Evolutionary conservation across 2,329 filamentous ascomycete species (phyloP).

Genomic region (Penicillium crustosum): DNA sequence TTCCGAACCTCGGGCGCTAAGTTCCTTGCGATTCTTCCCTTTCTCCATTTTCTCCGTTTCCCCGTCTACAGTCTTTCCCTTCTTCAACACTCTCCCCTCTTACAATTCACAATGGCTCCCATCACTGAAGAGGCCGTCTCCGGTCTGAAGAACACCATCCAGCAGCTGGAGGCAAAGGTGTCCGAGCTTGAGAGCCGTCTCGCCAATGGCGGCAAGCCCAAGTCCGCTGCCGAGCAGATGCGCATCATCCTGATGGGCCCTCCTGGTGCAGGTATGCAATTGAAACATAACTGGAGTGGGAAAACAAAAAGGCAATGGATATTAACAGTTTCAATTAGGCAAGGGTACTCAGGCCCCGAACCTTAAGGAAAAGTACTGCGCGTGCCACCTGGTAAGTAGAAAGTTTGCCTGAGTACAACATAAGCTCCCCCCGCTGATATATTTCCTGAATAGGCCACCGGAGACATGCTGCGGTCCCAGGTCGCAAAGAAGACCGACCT

Average conservation of each 20-base stretch:
- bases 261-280: constrained; percentile 78
- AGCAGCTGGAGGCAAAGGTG: constrained; percentile 81
- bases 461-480: constrained; percentile 98
- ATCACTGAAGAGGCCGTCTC: constrained; percentile 78
- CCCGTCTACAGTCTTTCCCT: constrained; percentile 15
- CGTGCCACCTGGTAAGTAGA: constrained; percentile 84
- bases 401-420: not conserved
- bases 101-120: constrained; percentile 70
- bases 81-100: constrained; percentile 21
- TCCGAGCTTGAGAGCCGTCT: constrained; percentile 78
- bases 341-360: constrained; percentile 98
- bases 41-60: constrained; percentile 26
- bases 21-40: constrained; percentile 32
- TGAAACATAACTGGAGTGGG: not conserved
- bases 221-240: constrained; percentile 63
- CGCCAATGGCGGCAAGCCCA: constrained; percentile 48
- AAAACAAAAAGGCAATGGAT: not conserved
- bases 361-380: constrained; percentile 97
- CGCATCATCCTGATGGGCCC: constrained; percentile 98
- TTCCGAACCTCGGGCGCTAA: constrained; percentile 37
- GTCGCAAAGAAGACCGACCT: constrained; percentile 96
- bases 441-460: constrained; percentile 69
- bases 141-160: constrained; percentile 79
- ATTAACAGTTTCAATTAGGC: constrained; percentile 56
- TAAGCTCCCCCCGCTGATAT: constrained; percentile 13